phyloP scores from a whole-genome alignment of 257 asterid species.

The Linderniella brevidens region DNA sequence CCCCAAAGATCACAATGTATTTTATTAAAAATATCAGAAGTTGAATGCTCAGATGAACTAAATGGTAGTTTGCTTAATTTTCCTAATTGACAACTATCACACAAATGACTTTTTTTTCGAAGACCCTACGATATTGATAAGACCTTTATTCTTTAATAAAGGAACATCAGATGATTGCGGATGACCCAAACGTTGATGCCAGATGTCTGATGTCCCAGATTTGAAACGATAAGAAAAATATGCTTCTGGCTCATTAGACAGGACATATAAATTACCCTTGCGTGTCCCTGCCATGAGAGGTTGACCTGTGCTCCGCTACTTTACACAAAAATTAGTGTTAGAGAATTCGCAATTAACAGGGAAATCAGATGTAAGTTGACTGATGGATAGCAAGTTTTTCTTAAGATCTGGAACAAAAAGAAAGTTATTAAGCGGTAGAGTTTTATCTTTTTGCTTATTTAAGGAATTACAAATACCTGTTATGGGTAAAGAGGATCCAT shows the following conservation, averaged over 20 bases:
- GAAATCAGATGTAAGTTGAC: background rate
- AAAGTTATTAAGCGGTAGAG: background rate
- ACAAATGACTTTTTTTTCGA: background rate
- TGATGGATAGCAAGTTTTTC: background rate
- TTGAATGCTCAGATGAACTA: background rate
- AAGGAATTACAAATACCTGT: no score
- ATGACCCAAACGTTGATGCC: slow-evolving; percentile 11
- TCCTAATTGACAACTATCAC: slow-evolving; percentile 8
- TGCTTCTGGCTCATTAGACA: background rate
- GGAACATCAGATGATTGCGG: slow-evolving; percentile 3
- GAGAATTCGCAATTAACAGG: slow-evolving; percentile 3
- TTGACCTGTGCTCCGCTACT: no score
- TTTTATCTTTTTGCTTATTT: background rate
- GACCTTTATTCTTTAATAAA: slow-evolving; percentile 5
- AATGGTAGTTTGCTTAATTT: background rate
- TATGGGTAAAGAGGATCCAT: slow-evolving; percentile 4
- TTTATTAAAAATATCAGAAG: slow-evolving; percentile 4
- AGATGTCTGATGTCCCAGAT: background rate
- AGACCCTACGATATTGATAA: slow-evolving; percentile 5
- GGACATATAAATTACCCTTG: slow-evolving; percentile 1
- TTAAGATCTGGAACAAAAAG: background rate
- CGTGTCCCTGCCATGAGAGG: slow-evolving; percentile 4
- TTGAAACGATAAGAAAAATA: slow-evolving; percentile 3
- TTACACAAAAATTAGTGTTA: no score
- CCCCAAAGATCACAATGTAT: slow-evolving; percentile 8